Conservation (phyloP, 768 basidiomycete species). For the Lyophyllum semitale region DNA sequence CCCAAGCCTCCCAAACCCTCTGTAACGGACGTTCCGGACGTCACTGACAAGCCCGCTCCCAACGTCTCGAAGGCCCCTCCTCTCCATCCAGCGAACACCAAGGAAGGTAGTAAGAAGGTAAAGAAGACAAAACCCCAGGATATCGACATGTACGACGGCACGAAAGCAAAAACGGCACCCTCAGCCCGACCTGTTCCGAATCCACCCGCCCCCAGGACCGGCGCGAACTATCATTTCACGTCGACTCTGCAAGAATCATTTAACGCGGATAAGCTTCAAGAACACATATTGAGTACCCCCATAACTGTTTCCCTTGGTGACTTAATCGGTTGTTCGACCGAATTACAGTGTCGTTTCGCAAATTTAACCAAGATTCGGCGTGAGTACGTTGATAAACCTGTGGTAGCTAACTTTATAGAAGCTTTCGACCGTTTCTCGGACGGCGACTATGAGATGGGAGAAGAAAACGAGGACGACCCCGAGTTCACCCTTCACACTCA, state of each 20-base stretch:
- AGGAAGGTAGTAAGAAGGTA: not conserved
- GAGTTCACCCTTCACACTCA: not conserved
- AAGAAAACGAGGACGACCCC: not conserved
- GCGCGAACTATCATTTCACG: slow-evolving; percentile 1
- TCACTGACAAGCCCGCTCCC: no score
- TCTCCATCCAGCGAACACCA: not conserved
- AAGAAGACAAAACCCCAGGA: not conserved
- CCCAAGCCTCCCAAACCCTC: no score
- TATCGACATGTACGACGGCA: not conserved
- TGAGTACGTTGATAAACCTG: slow-evolving; percentile 4
- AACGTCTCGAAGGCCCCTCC: no score
- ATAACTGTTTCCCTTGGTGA: slow-evolving; percentile 2
- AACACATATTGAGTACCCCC: not conserved
- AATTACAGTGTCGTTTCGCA: slow-evolving; percentile 4
- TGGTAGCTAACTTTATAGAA: not conserved
- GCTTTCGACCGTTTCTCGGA: not conserved
- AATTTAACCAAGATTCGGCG: slow-evolving; percentile 1
- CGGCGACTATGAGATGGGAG: not conserved
- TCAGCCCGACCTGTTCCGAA: no score
- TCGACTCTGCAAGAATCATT: slow-evolving; percentile 5
- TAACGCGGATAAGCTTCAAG: not conserved
- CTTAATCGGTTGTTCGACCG: not conserved
- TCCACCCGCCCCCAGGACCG: not conserved
- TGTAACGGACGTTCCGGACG: no score
- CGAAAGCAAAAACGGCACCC: no score